A percentile compares a stretch with the other conserved stretches of the same genome.
Evolutionary conservation across 2,329 filamentous ascomycete genomes (phyloP).

Genomic region (Hirsutella minnesotensis): DNA sequence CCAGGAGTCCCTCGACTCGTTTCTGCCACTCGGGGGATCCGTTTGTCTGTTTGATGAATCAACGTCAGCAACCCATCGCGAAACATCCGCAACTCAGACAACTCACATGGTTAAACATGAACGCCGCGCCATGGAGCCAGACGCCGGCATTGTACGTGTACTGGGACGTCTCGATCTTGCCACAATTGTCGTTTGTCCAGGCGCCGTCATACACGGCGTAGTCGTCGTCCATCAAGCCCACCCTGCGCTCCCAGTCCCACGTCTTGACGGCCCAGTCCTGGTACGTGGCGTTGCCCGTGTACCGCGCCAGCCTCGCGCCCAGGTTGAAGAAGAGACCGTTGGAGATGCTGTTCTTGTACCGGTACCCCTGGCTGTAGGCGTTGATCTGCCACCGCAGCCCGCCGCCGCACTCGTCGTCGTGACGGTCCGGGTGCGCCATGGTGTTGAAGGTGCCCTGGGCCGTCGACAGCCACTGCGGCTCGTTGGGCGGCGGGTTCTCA

Average conservation of each 20-base stretch:
- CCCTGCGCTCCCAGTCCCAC: slow-evolving; percentile 45
- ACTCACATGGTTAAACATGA: slow-evolving; percentile 44
- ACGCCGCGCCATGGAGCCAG: slow-evolving; percentile 43
- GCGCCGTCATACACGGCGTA: slow-evolving; percentile 49
- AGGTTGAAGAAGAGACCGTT: slow-evolving; percentile 53
- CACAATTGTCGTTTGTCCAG: slow-evolving; percentile 33
- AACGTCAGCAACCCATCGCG: slow-evolving; percentile 15
- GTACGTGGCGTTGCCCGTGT: slow-evolving; percentile 55
- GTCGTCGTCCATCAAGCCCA: slow-evolving; percentile 45
- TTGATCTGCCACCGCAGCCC: slow-evolving; percentile 70
- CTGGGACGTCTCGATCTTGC: slow-evolving; percentile 36
- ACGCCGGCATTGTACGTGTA: slow-evolving; percentile 48
- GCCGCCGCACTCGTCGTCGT: slow-evolving; percentile 38
- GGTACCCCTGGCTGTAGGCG: slow-evolving; percentile 57
- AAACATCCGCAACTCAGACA: too few species aligned
- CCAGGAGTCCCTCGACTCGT: slow-evolving; percentile 28
- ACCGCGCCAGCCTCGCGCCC: slow-evolving; percentile 55
- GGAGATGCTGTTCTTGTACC: slow-evolving; percentile 57
- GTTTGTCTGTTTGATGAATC: slow-evolving; percentile 26
- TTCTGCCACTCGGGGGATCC: slow-evolving; percentile 35
- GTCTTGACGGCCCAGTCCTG: slow-evolving; percentile 47
- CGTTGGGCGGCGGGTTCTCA: slow-evolving; percentile 33
- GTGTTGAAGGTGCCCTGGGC: slow-evolving; percentile 52
- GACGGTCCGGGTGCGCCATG: slow-evolving; percentile 40
- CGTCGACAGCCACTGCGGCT: slow-evolving; percentile 41